Conservation (phyloP, 345 rosid species). For the Bruguiera parviflora region DNA sequence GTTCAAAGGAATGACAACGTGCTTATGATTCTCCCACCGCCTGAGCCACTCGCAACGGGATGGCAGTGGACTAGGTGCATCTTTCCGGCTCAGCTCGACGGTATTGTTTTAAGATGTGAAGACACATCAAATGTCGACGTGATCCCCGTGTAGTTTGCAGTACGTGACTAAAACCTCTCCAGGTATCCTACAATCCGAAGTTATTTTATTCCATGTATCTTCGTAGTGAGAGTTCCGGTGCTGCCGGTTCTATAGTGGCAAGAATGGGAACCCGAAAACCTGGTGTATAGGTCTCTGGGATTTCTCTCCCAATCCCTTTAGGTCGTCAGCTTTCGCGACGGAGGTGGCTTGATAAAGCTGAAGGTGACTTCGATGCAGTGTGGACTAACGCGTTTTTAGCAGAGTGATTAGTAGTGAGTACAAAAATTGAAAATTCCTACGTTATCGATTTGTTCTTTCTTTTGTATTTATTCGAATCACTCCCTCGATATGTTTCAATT, state of each 20-base stretch:
- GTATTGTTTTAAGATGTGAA: slow-evolving; percentile 87
- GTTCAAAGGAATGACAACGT: slow-evolving; percentile 85
- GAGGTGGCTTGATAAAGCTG: slow-evolving; percentile 22
- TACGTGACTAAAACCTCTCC: background rate
- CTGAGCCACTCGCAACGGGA: slow-evolving; percentile 75
- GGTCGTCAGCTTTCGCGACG: slow-evolving; percentile 8
- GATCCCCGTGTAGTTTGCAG: slow-evolving; percentile 61
- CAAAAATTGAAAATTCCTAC: too few species aligned
- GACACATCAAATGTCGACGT: slow-evolving; percentile 80
- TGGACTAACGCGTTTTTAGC: slow-evolving; percentile 12
- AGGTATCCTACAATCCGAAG: background rate
- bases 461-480: too few species aligned
- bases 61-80: slow-evolving; percentile 80
- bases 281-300: background rate
- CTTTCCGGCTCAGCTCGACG: slow-evolving; percentile 79
- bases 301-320: background rate
- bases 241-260: background rate
- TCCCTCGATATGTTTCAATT: too few species aligned
- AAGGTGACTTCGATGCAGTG: background rate
- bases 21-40: slow-evolving; percentile 79
- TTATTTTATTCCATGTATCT: background rate
- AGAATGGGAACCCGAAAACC: background rate
- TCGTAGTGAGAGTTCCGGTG: slow-evolving; percentile 15
- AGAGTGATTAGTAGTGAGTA: background rate
- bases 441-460: too few species aligned